Conservation (phyloP, 441 rosid species). For the Euphorbia celastroides region DNA sequence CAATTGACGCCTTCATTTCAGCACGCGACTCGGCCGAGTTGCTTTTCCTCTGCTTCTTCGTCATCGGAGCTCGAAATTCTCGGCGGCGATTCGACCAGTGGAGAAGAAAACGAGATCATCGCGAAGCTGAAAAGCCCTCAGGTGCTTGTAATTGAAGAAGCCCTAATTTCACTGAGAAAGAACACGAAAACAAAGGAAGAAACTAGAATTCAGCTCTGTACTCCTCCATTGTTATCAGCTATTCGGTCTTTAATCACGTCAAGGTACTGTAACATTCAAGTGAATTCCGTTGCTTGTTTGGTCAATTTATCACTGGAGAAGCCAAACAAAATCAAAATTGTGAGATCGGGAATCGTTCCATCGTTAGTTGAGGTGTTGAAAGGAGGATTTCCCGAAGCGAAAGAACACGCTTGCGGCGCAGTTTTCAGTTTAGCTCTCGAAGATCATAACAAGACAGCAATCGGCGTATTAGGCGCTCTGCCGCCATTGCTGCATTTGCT, state of each 20-base stretch:
- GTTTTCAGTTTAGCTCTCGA: slow-evolving; percentile 76
- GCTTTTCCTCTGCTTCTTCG: slow-evolving; percentile 60
- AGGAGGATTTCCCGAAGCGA: slow-evolving; percentile 63
- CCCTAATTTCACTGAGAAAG: slow-evolving; percentile 42
- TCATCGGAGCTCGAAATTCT: slow-evolving; percentile 36
- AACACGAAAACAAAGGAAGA: slow-evolving; percentile 53
- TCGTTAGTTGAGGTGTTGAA: slow-evolving; percentile 57
- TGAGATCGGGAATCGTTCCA: slow-evolving; percentile 81
- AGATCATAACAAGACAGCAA: slow-evolving; percentile 69
- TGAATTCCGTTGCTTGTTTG: slow-evolving; percentile 61
- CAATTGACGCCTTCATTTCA: slow-evolving; percentile 25
- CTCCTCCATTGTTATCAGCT: slow-evolving; percentile 42
- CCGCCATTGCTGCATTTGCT: slow-evolving; percentile 63
- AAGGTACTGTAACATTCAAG: slow-evolving; percentile 55
- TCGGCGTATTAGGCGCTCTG: slow-evolving; percentile 81
- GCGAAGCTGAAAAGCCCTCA: slow-evolving; percentile 44
- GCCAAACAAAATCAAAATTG: slow-evolving; percentile 64
- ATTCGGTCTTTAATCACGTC: slow-evolving; percentile 45
- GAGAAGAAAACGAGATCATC: slow-evolving; percentile 45
- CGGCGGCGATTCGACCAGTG: slow-evolving; percentile 16
- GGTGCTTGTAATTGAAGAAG: slow-evolving; percentile 55
- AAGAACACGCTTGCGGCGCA: slow-evolving; percentile 76
- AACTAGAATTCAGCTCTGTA: slow-evolving; percentile 43
- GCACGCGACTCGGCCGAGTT: slow-evolving; percentile 46
- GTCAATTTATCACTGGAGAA: slow-evolving; percentile 72